Conservation (phyloP, 768 basidiomycete genomes). For the Tricholoma sp. region DNA sequence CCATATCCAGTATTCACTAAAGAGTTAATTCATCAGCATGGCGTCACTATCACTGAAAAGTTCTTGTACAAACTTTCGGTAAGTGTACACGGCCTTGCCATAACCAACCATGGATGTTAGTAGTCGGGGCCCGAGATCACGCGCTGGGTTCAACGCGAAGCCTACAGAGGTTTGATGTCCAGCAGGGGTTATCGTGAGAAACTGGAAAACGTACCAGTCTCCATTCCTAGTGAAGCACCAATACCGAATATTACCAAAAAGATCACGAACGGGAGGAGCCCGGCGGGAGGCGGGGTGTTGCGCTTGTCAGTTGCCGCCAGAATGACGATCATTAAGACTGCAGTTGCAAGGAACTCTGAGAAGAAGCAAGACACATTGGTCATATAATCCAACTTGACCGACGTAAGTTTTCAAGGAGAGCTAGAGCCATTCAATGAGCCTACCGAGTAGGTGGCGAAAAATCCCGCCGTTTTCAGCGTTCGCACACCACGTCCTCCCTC, state of each 20-base stretch:
- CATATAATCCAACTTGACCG: conserved; percentile 22
- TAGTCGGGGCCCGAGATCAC: conserved; percentile 56
- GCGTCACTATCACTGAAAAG: not conserved
- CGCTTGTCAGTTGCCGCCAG: conserved; percentile 48
- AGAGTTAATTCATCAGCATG: conserved; percentile 15
- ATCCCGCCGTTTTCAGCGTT: conserved; percentile 47
- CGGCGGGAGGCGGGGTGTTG: conserved; percentile 44
- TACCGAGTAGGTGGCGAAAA: conserved; percentile 63
- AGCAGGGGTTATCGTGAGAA: not conserved
- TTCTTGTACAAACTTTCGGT: conserved; percentile 33
- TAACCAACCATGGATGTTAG: conserved; percentile 71
- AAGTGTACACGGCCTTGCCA: conserved; percentile 41
- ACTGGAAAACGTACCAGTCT: conserved; percentile 38
- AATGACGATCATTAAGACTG: conserved; percentile 52
- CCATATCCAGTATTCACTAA: conserved; percentile 73
- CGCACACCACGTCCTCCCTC: conserved; percentile 53
- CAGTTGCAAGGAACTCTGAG: conserved; percentile 56
- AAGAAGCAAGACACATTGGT: conserved; percentile 36
- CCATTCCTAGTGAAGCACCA: conserved; percentile 54
- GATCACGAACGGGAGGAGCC: conserved; percentile 50
- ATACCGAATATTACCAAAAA: conserved; percentile 59
- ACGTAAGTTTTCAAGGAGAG: not conserved
- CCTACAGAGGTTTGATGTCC: conserved; percentile 12
- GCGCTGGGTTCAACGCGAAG: conserved; percentile 33
- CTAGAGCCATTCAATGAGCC: conserved; percentile 15